These are phyloP conservation scores for Citrullus mucosospermus DNA, from an alignment of 306 rosid genomes.

Conservation along the genomic window DNA sequence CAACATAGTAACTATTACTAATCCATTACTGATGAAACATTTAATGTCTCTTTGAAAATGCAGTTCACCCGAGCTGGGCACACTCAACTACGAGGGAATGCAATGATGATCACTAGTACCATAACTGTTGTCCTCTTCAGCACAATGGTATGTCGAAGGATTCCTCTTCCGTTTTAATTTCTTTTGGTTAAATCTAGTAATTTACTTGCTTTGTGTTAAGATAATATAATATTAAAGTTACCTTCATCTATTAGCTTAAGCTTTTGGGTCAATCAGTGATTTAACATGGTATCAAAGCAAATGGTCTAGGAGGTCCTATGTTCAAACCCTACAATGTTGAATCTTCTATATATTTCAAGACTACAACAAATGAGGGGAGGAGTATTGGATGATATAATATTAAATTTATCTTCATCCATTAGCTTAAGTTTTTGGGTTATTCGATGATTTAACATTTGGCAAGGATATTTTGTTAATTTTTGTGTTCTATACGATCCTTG, in stretches of 20 bases:
- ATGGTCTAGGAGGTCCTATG: too few species aligned
- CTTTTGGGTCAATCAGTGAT: too few species aligned
- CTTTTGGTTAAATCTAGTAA: not conserved
- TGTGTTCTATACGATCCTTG: not conserved
- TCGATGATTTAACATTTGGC: too few species aligned
- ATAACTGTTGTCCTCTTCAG: slow-evolving; percentile 84
- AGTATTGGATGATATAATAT: too few species aligned
- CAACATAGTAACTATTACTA: not conserved
- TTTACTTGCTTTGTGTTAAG: not conserved
- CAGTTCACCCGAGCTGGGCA: slow-evolving; percentile 88
- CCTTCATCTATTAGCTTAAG: too few species aligned
- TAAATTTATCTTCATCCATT: too few species aligned
- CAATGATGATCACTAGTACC: slow-evolving; percentile 93
- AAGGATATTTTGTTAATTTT: not conserved
- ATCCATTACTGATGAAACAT: not conserved
- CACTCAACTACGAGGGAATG: slow-evolving; percentile 58
- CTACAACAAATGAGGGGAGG: too few species aligned
- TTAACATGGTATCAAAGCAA: too few species aligned
- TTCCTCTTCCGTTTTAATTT: not conserved
- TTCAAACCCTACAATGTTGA: too few species aligned
- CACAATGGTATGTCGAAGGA: slow-evolving; percentile 63
- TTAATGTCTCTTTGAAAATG: slow-evolving; percentile 12
- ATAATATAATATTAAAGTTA: too few species aligned
- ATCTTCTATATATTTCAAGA: too few species aligned
- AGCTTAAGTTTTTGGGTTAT: too few species aligned